Evolutionary conservation across 176 grass and related monocot genomes (phyloP), one percentile per base, ranked within the genome.

Genomic region (Oryza brachyantha): DNA sequence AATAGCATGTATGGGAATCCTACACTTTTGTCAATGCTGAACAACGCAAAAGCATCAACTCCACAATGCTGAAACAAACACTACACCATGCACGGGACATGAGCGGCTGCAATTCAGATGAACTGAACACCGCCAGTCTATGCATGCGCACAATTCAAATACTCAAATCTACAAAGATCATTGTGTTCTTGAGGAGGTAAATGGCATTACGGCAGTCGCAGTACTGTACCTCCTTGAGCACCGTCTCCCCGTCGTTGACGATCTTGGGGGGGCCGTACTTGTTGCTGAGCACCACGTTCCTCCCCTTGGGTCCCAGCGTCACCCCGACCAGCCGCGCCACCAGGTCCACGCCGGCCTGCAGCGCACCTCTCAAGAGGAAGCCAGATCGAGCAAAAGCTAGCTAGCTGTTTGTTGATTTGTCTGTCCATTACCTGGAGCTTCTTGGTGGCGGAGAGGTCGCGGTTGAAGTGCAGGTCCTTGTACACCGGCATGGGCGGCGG

Each of bases 151-250:
- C 2, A 10, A 71, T 32, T 80, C 11, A n/a, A 29, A n/a, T n/a
- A n/a, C n/a, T n/a, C n/a, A n/a, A n/a, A n/a, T n/a, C 41, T 13
- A 43, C 5, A 55, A 5, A n/a, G 50, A n/a, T n/a, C 21, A n/a
- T 55, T 22, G 21, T 9, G 50, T 19, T 48, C 50, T 55, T 55
- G 50, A 22, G 10, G 19, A n/a, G 10, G 19, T 38, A 37, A 14
- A 71, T 28, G 64, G 61, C 14, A 50, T 31, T 88, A n/a, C n/a
- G n/a, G n/a, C n/a, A n/a, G n/a, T n/a, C n/a, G n/a, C n/a, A n/a
- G n/a, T n/a, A n/a, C n/a, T n/a, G n/a, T n/a, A 97, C 94, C 89
- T 97, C 94, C 77, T 89, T 92, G 59, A 97, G 91, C 12, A 97
- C 89, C 38, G 94, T 94, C 63, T 97, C 94, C 45, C 94, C 94